phyloP scores from a whole-genome alignment of 2,329 filamentous ascomycete genomes.

The Lomentospora prolificans region DNA sequence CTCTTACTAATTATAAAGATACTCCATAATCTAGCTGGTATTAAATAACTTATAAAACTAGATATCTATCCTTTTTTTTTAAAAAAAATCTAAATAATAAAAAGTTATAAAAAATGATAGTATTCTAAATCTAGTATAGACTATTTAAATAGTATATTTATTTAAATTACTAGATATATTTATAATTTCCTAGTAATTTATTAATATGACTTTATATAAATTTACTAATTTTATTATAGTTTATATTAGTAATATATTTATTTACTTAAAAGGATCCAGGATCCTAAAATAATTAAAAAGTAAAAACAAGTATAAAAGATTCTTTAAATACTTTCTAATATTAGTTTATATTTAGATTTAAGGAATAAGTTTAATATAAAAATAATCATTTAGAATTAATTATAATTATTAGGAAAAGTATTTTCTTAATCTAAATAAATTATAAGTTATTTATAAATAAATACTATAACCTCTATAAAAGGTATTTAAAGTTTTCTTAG shows the following conservation, averaged over 20 bases:
- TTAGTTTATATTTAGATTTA: background rate
- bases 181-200: background rate
- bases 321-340: no score
- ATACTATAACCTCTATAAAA: background rate
- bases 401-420: background rate
- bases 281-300: no score
- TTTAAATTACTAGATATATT: background rate
- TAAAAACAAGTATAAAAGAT: no score
- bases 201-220: no score
- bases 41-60: background rate
- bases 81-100: background rate
- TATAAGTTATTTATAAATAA: background rate
- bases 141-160: constrained; percentile 1
- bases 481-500: background rate
- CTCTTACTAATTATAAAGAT: no score
- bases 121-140: background rate
- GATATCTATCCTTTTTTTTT: background rate
- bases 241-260: no score
- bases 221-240: no score
- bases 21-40: background rate
- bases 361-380: background rate
- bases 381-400: background rate
- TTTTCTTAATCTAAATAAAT: background rate
- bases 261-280: no score
- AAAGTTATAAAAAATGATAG: constrained; percentile 1